These are phyloP conservation scores for Barnettozyma siamensis DNA, from an alignment of 805 yeast genomes.

Conservation along the genomic window DNA sequence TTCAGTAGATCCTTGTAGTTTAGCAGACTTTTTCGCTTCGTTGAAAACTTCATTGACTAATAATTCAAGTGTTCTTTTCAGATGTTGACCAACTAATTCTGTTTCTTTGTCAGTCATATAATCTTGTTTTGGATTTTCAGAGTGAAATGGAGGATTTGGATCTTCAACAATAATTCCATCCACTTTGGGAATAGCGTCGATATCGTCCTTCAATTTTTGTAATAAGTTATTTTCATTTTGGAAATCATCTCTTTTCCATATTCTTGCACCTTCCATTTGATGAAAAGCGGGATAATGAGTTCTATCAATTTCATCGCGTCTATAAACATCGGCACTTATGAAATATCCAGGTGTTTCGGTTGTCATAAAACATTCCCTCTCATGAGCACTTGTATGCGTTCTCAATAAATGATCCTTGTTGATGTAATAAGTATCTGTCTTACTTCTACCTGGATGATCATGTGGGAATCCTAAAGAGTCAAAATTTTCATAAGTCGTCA, in stretches of 20 bases:
- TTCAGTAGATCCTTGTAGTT: conserved; percentile 49
- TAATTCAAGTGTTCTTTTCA: conserved; percentile 81
- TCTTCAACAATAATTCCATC: conserved; percentile 77
- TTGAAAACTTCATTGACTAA: conserved; percentile 79
- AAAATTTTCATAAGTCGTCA: conserved; percentile 76
- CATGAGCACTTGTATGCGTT: conserved; percentile 98
- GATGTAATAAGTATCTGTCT: conserved; percentile 87
- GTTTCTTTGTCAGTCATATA: conserved; percentile 69
- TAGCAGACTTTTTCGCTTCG: conserved; percentile 58
- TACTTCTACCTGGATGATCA: conserved; percentile 92
- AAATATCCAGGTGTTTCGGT: conserved; percentile 75
- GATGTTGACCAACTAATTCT: conserved; percentile 63
- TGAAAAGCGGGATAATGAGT: conserved; percentile 98
- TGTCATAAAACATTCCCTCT: conserved; percentile 67
- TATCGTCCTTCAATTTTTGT: conserved; percentile 48
- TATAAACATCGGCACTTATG: conserved; percentile 91
- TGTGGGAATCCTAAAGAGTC: conserved; percentile 87
- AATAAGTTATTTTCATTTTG: conserved; percentile 29
- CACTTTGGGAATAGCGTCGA: conserved; percentile 58
- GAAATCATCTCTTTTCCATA: conserved; percentile 58
- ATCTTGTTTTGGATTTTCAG: conserved; percentile 72
- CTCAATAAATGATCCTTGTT: conserved; percentile 68
- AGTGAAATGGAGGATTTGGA: conserved; percentile 43
- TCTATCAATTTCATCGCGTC: conserved; percentile 91
- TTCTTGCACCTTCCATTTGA: conserved; percentile 94